Percentiles rank a stretch among this genome's conserved stretches.
These are phyloP conservation scores for Gymnopilus junonius DNA, from an alignment of 768 basidiomycete species.

Conservation along the genomic window DNA sequence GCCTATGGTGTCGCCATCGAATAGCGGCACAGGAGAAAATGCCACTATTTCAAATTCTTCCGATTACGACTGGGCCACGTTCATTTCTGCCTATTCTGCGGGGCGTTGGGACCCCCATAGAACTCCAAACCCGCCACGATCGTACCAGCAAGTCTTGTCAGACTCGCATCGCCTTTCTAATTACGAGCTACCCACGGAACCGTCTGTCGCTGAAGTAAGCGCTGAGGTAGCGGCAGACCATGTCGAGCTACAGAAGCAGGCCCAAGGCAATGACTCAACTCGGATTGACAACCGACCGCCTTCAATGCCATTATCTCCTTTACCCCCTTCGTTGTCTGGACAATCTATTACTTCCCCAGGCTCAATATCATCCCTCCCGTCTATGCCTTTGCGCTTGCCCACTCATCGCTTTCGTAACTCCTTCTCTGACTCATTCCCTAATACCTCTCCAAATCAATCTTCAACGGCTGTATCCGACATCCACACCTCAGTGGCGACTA, in stretches of 20 bases:
- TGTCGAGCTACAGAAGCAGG: not conserved
- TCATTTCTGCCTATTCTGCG: slow-evolving; percentile 74
- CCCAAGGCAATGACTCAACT: not conserved
- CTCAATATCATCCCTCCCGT: slow-evolving; percentile 26
- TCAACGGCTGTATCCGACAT: slow-evolving; percentile 43
- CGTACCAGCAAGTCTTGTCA: slow-evolving; percentile 20
- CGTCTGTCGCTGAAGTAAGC: slow-evolving; percentile 14
- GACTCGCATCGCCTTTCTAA: slow-evolving; percentile 27
- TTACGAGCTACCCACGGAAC: slow-evolving; percentile 24
- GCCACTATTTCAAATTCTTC: slow-evolving; percentile 14
- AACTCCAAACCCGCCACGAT: slow-evolving; percentile 62
- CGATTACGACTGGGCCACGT: slow-evolving; percentile 71
- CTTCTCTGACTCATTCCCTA: slow-evolving; percentile 27
- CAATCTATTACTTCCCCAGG: slow-evolving; percentile 13
- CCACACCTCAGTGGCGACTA: slow-evolving; percentile 75
- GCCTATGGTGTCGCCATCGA: not conserved
- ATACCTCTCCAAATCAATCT: slow-evolving; percentile 22
- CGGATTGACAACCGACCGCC: slow-evolving; percentile 7
- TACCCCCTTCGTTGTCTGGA: slow-evolving; percentile 15
- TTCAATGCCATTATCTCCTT: slow-evolving; percentile 11
- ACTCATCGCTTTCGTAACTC: slow-evolving; percentile 40
- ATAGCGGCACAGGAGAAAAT: slow-evolving; percentile 11
- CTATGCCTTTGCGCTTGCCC: slow-evolving; percentile 26
- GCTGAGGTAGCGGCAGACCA: slow-evolving; percentile 11
- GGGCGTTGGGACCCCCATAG: slow-evolving; percentile 83